Conservation (phyloP, 805 yeast species). For the Teunomyces stri region DNA sequence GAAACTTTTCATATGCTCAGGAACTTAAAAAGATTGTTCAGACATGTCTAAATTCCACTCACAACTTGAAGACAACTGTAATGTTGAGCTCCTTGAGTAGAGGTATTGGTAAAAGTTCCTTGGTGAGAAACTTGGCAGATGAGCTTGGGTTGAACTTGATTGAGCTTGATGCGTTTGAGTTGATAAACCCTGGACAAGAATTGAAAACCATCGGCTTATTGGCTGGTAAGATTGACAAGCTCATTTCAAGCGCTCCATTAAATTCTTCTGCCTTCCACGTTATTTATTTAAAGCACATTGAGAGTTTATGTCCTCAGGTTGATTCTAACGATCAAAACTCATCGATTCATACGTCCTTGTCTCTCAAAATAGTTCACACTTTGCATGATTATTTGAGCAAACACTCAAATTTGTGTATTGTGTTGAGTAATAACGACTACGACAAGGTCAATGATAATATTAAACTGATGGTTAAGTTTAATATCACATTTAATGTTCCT, state of each 20-base stretch:
- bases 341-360: slow-evolving; percentile 39
- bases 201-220: slow-evolving; percentile 75
- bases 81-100: slow-evolving; percentile 66
- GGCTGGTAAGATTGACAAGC: slow-evolving; percentile 72
- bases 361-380: slow-evolving; percentile 55
- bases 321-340: slow-evolving; percentile 56
- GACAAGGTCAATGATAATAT: slow-evolving; percentile 67
- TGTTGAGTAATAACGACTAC: slow-evolving; percentile 69
- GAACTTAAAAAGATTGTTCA: slow-evolving; percentile 52
- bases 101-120: slow-evolving; percentile 74
- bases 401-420: slow-evolving; percentile 42
- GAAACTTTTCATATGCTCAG: slow-evolving; percentile 47
- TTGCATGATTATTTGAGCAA: slow-evolving; percentile 52
- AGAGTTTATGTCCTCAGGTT: slow-evolving; percentile 62
- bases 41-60: slow-evolving; percentile 45
- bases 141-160: slow-evolving; percentile 65
- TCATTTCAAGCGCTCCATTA: slow-evolving; percentile 37
- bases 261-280: slow-evolving; percentile 34
- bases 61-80: slow-evolving; percentile 56
- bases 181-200: slow-evolving; percentile 68
- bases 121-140: slow-evolving; percentile 53
- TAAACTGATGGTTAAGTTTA: slow-evolving; percentile 72
- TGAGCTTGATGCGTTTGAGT: slow-evolving; percentile 67
- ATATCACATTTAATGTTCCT: slow-evolving; percentile 74
- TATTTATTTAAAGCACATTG: slow-evolving; percentile 68